phyloP scores from a whole-genome alignment of 257 asterid species.

The Mitragyna speciosa region DNA sequence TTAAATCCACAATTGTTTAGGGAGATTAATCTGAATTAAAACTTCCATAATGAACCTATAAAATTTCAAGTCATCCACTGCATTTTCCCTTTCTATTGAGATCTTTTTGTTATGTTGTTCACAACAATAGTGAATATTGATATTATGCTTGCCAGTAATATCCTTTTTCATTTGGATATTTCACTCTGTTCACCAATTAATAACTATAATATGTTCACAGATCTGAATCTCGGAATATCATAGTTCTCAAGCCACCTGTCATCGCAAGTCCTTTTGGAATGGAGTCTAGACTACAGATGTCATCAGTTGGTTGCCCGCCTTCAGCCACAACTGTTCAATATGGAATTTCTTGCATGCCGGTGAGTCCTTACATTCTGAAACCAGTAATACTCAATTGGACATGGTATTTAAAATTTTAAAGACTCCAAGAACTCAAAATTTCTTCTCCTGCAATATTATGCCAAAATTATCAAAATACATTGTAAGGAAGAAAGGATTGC shows the following conservation, averaged over 20 bases:
- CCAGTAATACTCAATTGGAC: background rate
- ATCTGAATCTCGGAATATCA: constrained; percentile 14
- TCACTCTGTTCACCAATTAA: background rate
- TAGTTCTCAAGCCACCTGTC: constrained; percentile 6
- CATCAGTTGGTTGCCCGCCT: constrained; percentile 12
- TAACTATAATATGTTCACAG: constrained; percentile 15
- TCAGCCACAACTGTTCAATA: constrained; percentile 17
- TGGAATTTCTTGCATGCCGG: constrained; percentile 41
- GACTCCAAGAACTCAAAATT: background rate
- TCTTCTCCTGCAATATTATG: background rate
- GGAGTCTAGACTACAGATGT: constrained; percentile 3
- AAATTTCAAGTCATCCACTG: background rate
- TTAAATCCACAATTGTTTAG: background rate
- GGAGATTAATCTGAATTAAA: background rate
- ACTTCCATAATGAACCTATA: background rate
- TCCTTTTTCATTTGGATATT: background rate
- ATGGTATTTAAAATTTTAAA: background rate
- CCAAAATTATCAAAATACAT: background rate
- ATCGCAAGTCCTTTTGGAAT: constrained; percentile 21
- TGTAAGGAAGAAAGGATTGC: background rate
- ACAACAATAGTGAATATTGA: background rate
- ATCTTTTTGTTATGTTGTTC: background rate
- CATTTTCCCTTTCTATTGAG: background rate
- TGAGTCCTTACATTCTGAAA: constrained; percentile 23
- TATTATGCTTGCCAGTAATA: background rate